Percentiles rank a stretch among this genome's conserved stretches.
These are phyloP conservation scores for Athelia psychrophila DNA, from an alignment of 1,284 basidiomycete species.

Conservation along the genomic window DNA sequence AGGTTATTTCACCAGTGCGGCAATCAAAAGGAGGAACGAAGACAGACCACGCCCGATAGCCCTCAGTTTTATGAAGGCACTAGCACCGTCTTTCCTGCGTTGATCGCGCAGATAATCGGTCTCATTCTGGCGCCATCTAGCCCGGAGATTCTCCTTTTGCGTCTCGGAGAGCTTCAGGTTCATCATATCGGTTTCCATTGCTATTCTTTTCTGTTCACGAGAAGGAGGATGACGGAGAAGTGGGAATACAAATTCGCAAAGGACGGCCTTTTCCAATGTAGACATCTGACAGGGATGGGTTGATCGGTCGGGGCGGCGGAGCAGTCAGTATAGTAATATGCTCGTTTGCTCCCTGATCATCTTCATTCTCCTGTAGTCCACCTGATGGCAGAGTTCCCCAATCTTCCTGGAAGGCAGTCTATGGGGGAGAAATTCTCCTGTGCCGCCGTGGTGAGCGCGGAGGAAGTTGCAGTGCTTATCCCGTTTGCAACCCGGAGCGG, in stretches of 20 bases:
- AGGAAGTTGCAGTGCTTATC: conserved; percentile 62
- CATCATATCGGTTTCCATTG: conserved; percentile 86
- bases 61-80: conserved; percentile 87
- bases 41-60: conserved; percentile 90
- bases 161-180: conserved; percentile 67
- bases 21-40: conserved; percentile 12
- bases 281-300: conserved; percentile 75
- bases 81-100: conserved; percentile 79
- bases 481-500: conserved; percentile 85
- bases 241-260: conserved; percentile 94
- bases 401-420: conserved; percentile 56
- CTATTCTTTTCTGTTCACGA: conserved; percentile 79
- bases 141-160: conserved; percentile 71
- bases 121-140: conserved; percentile 84
- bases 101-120: conserved; percentile 86
- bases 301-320: conserved; percentile 53
- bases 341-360: conserved; percentile 24
- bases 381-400: conserved; percentile 57
- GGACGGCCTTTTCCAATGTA: conserved; percentile 90
- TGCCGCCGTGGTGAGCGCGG: conserved; percentile 67
- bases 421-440: conserved; percentile 56
- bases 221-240: conserved; percentile 81
- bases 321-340: conserved; percentile 22
- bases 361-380: conserved; percentile 60
- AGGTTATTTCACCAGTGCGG: conserved; percentile 14